Evolutionary conservation across 495 filamentous ascomycete genomes (phyloP).

Genomic region (Pyrenula aspistea): DNA sequence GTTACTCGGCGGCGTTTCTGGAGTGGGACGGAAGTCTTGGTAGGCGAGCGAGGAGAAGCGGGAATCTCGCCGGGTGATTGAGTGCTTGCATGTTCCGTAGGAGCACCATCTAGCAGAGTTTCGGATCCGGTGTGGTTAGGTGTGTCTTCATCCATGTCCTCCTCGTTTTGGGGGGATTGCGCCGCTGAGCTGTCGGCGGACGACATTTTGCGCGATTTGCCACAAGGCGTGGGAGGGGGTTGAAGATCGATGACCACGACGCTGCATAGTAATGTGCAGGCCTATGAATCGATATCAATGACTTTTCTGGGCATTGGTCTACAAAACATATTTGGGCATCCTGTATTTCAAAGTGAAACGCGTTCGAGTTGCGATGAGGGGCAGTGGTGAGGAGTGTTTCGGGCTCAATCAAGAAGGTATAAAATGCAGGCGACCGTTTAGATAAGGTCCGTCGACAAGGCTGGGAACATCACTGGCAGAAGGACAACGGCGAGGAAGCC

Average conservation of each 20-base stretch:
- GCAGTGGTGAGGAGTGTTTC: no score
- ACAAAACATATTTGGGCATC: no score
- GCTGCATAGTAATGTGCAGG: neutral
- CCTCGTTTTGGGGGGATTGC: neutral
- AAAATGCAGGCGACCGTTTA: no score
- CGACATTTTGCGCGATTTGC: neutral
- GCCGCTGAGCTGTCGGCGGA: neutral
- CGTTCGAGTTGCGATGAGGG: no score
- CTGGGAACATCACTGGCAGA: no score
- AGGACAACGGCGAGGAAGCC: no score
- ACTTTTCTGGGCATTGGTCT: neutral
- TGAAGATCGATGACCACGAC: neutral
- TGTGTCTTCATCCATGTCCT: neutral
- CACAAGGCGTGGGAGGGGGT: neutral
- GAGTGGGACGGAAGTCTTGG: slow-evolving; percentile 40
- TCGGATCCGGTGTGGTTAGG: neutral
- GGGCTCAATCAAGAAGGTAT: no score
- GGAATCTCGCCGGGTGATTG: neutral
- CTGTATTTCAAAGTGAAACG: no score
- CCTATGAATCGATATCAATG: neutral
- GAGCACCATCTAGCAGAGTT: neutral
- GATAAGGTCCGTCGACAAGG: no score
- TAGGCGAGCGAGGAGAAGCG: slow-evolving; percentile 3
- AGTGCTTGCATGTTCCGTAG: neutral
- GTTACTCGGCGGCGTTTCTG: slow-evolving; percentile 87